phyloP scores from a whole-genome alignment of 129 eudicot genomes.

The Arctium lappa region DNA sequence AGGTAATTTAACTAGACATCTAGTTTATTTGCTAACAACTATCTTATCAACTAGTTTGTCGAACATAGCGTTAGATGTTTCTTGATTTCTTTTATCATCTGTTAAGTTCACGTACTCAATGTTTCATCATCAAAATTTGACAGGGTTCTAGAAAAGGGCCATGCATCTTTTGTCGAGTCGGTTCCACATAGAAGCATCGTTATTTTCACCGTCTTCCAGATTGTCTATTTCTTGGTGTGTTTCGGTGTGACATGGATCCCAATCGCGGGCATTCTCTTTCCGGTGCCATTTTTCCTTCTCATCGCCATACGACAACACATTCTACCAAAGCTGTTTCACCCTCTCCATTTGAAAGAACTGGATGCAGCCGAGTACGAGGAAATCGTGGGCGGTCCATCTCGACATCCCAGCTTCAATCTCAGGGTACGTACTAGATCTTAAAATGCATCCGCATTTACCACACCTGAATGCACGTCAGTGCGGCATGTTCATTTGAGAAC shows the following conservation, averaged over 20 bases:
- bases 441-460: background rate
- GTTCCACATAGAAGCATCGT: slow-evolving; percentile 41
- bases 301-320: slow-evolving; percentile 37
- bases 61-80: background rate
- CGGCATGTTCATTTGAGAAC: background rate
- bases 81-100: background rate
- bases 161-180: slow-evolving; percentile 39
- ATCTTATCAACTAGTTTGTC: background rate
- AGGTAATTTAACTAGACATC: background rate
- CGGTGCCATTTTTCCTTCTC: slow-evolving; percentile 45
- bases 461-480: no score
- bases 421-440: background rate
- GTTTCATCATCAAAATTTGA: background rate
- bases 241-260: slow-evolving; percentile 59
- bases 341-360: slow-evolving; percentile 37
- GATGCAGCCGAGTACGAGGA: slow-evolving; percentile 61
- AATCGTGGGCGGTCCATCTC: slow-evolving; percentile 15
- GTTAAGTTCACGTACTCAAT: background rate
- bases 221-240: slow-evolving; percentile 37
- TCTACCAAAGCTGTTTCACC: slow-evolving; percentile 43
- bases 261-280: slow-evolving; percentile 51
- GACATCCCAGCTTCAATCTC: background rate
- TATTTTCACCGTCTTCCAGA: slow-evolving; percentile 45
- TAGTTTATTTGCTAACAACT: background rate
- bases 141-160: slow-evolving; percentile 46